Evolutionary conservation across 305 asterid species (phyloP), one percentile per base, ranked within the genome.

Genomic region (Solanum hybrid): DNA sequence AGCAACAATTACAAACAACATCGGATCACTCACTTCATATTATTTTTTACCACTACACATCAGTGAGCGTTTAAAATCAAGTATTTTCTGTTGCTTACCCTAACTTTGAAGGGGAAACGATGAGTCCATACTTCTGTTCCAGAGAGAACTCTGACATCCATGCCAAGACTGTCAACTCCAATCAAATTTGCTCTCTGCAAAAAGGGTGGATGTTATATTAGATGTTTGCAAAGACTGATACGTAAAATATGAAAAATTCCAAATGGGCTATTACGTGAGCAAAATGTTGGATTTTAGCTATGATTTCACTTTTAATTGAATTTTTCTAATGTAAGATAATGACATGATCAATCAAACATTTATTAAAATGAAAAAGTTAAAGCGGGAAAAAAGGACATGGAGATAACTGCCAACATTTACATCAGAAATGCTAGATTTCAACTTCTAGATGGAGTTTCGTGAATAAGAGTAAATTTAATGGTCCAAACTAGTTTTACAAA

Each of bases 131-230:
- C 96, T 96, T 96, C 96, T 36, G 95, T 91, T 89, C 98, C 98
- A 1, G 89, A 90, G 86, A 92, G 94, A 91, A 95, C 93, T 92
- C 98, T 91, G 74, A 96, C 98, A 28, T 96, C 98, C 92, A 96
- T 91, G 92, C 98, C 98, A 75, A 95, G 96, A 92, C 96, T 95
- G 92, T 96, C 98, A 37, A 96, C 96, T 89, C 98, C 98, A 88
- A 96, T 93, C 89, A 96, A 92, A 89, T 91, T 92, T 83, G 97
- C 97, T 57, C 93, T 94, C 98, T 96, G 87, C 75, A 84, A 86
- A 90, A 91, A 87, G 85, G 84, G 88, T 36, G 64, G 87, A 74
- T 34, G 28, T 76, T 73, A 77, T 51, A 20, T 85, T 20, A 57
- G 8, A 31, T 34, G 37, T 31, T 20, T 11, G 31, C 88, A 84